These are phyloP conservation scores for Scheffersomyces spartinae DNA, from an alignment of 805 yeast genomes.

Conservation along the genomic window DNA sequence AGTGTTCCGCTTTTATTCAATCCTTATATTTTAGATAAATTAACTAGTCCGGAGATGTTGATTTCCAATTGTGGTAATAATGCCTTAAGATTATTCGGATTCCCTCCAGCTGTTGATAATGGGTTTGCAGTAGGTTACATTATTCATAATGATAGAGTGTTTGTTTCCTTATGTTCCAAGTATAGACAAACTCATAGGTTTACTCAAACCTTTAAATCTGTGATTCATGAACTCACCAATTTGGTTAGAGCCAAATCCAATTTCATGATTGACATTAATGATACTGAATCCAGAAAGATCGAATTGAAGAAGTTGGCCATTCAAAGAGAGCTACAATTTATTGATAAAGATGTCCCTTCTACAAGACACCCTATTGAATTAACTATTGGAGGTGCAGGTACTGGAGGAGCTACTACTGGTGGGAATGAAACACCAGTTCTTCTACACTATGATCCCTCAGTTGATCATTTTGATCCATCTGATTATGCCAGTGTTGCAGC, in stretches of 20 bases:
- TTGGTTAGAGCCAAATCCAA: constrained; percentile 17
- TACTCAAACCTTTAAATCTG: constrained; percentile 39
- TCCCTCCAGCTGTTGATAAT: constrained; percentile 46
- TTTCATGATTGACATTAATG: constrained; percentile 9
- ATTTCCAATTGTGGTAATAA: constrained; percentile 53
- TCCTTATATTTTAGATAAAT: too few species aligned
- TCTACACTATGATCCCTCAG: too few species aligned
- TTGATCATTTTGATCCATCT: too few species aligned
- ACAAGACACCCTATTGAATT: constrained; percentile 15
- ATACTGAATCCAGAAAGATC: constrained; percentile 12
- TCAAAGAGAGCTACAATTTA: too few species aligned
- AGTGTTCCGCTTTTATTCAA: too few species aligned
- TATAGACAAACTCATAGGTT: constrained; percentile 50
- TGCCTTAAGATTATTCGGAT: constrained; percentile 44
- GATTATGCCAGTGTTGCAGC: too few species aligned
- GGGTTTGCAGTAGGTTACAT: constrained; percentile 51
- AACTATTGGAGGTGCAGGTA: too few species aligned
- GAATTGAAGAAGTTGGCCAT: constrained; percentile 7
- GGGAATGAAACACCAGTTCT: too few species aligned
- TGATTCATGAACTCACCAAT: constrained; percentile 33
- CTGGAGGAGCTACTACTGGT: too few species aligned
- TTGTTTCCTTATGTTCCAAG: constrained; percentile 46
- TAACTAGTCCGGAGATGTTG: constrained; percentile 21
- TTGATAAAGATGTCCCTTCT: too few species aligned
- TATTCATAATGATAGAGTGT: constrained; percentile 38